Evolutionary conservation across 352 stramenopile species (phyloP).

Genomic region (Pythium coloratum): DNA sequence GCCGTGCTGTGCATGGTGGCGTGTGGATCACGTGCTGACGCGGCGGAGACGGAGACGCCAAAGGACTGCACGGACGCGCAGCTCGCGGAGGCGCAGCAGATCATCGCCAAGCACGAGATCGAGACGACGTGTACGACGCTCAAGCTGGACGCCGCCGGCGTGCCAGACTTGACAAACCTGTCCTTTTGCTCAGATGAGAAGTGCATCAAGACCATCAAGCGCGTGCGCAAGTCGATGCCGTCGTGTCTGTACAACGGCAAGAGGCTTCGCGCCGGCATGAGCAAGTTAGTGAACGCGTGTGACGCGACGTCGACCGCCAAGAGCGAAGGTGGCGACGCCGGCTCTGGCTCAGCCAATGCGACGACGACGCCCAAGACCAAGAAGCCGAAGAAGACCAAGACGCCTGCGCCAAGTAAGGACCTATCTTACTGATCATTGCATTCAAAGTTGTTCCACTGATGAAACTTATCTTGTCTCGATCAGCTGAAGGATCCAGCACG

Average conservation of each 20-base stretch:
- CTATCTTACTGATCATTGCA: too few species aligned
- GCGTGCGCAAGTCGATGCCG: background rate
- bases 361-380: background rate
- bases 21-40: background rate
- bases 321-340: background rate
- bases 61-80: constrained; percentile 6
- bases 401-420: background rate
- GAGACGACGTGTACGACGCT: constrained; percentile 2
- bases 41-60: background rate
- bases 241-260: background rate
- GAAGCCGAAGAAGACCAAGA: background rate
- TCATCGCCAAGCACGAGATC: constrained; percentile 10
- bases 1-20: background rate
- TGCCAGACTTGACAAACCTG: constrained; percentile 3
- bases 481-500: background rate
- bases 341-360: background rate
- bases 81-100: constrained; percentile 4
- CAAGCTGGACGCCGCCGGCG: constrained; percentile 5
- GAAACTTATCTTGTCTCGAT: too few species aligned
- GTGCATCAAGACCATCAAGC: constrained; percentile 9
- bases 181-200: background rate
- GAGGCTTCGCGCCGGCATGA: background rate
- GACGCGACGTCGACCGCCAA: background rate
- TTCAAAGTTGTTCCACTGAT: too few species aligned
- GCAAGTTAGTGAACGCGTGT: background rate